Conservation (phyloP, 192 early-diverging fungal genomes). For the Umbelopsis vinacea region DNA sequence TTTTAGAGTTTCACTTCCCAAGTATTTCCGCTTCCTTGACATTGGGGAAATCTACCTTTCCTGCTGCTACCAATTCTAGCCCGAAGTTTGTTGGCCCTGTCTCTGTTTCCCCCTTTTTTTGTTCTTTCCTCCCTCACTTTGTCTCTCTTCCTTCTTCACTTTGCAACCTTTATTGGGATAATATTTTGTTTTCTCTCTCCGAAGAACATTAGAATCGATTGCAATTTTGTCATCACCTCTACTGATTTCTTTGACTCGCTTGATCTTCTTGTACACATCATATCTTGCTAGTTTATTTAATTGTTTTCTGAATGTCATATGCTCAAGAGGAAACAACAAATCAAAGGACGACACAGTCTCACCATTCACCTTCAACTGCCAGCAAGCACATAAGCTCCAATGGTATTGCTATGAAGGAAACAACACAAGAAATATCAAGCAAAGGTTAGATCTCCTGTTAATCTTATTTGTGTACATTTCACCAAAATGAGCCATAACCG, state of each 20-base stretch:
- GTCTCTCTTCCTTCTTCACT: background rate
- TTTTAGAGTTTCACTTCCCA: constrained; percentile 13
- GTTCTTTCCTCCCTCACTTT: background rate
- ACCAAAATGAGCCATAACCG: too few species aligned
- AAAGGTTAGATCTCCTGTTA: background rate
- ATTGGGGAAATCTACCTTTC: constrained; percentile 1
- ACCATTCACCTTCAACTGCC: constrained; percentile 3
- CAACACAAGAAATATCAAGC: background rate
- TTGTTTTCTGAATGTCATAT: constrained; percentile 20
- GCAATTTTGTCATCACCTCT: constrained; percentile 8
- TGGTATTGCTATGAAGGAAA: background rate
- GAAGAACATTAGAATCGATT: background rate
- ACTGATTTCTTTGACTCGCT: background rate
- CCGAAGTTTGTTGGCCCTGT: constrained; percentile 4
- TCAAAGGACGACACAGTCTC: background rate
- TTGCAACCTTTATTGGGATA: constrained; percentile 1
- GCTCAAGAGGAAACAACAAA: constrained; percentile 11
- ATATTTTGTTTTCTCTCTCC: background rate
- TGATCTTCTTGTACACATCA: background rate
- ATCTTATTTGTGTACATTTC: background rate
- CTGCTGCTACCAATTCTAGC: constrained; percentile 14
- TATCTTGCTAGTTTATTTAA: background rate
- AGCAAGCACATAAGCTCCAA: constrained; percentile 8
- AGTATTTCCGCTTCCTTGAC: constrained; percentile 19
- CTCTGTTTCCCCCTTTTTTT: constrained; percentile 4